phyloP scores from a whole-genome alignment of 2,329 filamentous ascomycete genomes.

The Diaporthe ampelina region DNA sequence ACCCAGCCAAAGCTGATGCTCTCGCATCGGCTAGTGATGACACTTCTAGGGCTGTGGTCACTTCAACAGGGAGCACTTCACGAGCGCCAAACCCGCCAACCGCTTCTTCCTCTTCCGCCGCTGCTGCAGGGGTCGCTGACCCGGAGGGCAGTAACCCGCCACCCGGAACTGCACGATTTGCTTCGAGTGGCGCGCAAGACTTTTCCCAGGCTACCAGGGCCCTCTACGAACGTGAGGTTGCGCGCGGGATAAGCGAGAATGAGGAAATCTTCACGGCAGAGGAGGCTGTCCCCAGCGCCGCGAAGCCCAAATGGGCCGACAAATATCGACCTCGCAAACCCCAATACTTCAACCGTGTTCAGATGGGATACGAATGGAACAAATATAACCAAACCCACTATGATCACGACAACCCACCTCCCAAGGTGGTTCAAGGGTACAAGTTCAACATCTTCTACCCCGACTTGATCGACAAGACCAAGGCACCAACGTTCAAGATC shows the following conservation, averaged over 20 bases:
- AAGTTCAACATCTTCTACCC: conserved; percentile 99
- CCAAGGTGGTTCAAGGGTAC: conserved; percentile 98
- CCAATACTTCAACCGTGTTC: conserved; percentile 96
- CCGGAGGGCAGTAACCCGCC: conserved; percentile 55
- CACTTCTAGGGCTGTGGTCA: conserved; percentile 48
- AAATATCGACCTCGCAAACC: conserved; percentile 93
- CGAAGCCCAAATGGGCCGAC: conserved; percentile 82
- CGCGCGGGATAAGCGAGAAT: conserved; percentile 90
- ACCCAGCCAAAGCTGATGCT: conserved; percentile 74
- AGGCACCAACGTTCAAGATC: conserved; percentile 95
- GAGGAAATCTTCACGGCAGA: conserved; percentile 96
- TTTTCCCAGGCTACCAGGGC: conserved; percentile 90
- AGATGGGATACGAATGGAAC: conserved; percentile 99
- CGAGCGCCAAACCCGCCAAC: conserved; percentile 45
- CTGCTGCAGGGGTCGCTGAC: conserved; percentile 42
- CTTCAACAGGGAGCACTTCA: conserved; percentile 51
- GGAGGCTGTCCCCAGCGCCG: conserved; percentile 77
- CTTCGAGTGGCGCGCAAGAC: conserved; percentile 78
- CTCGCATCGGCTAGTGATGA: conserved; percentile 51
- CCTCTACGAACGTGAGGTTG: conserved; percentile 92
- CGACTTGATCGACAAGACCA: conserved; percentile 93
- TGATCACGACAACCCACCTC: conserved; percentile 97
- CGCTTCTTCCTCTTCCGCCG: conserved; percentile 24
- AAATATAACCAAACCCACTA: conserved; percentile 99
- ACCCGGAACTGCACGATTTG: conserved; percentile 77